Evolutionary conservation across 1,139 yeast species (phyloP), one percentile per base, ranked within the genome.

Genomic region (Protomyces macrosporus): DNA sequence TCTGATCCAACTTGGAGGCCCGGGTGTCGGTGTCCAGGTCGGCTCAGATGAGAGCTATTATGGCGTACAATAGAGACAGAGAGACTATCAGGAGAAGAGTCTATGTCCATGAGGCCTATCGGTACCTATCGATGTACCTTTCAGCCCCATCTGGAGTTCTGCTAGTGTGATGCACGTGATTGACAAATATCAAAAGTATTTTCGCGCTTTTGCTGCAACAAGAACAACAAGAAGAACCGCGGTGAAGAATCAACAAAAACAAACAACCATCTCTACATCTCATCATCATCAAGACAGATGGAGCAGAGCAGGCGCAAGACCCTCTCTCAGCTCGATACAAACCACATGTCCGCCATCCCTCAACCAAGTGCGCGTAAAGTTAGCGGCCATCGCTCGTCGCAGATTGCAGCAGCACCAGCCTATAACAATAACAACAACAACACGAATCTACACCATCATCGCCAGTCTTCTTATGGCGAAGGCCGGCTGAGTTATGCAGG

Each of bases 391-490:
- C 48, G 48, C 9, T 23, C 48, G 30, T 42, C 48, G 12, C 48
- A 42, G 32, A 42, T 51, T 52, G 55, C 45, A 55, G 36, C 32
- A 56, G 53, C 53, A 56, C 53, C 62, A 58, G 37, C 14, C 39
- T n/a, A 48, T 40, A 34, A 48, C 56, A 16, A 34, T 40, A 23
- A 45, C 45, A 23, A 45, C 45, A 14, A 14, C 48, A 40, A 34
- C n/a, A 32, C 61, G n/a, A 57, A 57, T 48, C 61, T 55, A 12
- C 62, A 58, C 42, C 62, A 58, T 52, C 62, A 58, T 50, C 53
- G 62, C 14, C 56, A 52, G 23, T 58, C 62, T 30, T 58, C 62
- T 6, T 51, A 58, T 52, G 62, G 62, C 4, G 62, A 58, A 34
- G 62, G 62, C 33, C 45, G 62, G 45, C 23, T 58, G 62, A 58